Percentiles rank a stretch among this genome's conserved stretches.
These are phyloP conservation scores for Pichia kluyveri DNA, from an alignment of 805 yeast species.

Conservation along the genomic window DNA sequence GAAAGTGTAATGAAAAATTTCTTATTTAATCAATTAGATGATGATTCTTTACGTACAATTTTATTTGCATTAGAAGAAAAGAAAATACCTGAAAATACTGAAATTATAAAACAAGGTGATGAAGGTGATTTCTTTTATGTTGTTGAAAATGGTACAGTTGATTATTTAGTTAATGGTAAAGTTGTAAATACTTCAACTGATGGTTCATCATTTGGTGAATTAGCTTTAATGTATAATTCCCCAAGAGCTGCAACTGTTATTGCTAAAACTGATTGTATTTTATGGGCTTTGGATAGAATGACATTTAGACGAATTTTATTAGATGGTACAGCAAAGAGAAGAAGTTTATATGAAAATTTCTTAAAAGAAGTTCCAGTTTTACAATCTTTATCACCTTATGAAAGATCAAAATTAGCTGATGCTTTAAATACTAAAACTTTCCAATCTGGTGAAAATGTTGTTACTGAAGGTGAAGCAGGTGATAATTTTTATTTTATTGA, in stretches of 20 bases:
- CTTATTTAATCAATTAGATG: slow-evolving; percentile 75
- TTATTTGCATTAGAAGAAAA: slow-evolving; percentile 79
- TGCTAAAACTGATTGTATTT: slow-evolving; percentile 59
- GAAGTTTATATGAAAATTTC: slow-evolving; percentile 84
- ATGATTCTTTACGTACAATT: slow-evolving; percentile 65
- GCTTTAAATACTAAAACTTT: slow-evolving; percentile 76
- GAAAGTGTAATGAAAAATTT: slow-evolving; percentile 72
- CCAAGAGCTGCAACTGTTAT: slow-evolving; percentile 95
- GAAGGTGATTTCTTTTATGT: slow-evolving; percentile 91
- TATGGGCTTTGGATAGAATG: slow-evolving; percentile 91
- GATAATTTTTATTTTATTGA: slow-evolving; percentile 69
- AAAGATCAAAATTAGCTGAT: slow-evolving; percentile 88
- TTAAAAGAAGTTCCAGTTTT: slow-evolving; percentile 80
- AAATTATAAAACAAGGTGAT: slow-evolving; percentile 82
- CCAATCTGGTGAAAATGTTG: slow-evolving; percentile 63
- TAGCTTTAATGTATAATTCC: slow-evolving; percentile 94
- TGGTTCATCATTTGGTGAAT: slow-evolving; percentile 92
- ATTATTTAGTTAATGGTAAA: slow-evolving; percentile 61
- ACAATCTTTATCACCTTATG: slow-evolving; percentile 61
- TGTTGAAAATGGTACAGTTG: slow-evolving; percentile 77
- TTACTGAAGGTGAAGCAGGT: slow-evolving; percentile 80
- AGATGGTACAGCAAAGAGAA: slow-evolving; percentile 84
- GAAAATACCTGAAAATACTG: slow-evolving; percentile 44
- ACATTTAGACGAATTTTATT: slow-evolving; percentile 87
- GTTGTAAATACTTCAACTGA: slow-evolving; percentile 70